Conservation (phyloP, 495 filamentous ascomycete species). For the Hypoxylon cercidicola region DNA sequence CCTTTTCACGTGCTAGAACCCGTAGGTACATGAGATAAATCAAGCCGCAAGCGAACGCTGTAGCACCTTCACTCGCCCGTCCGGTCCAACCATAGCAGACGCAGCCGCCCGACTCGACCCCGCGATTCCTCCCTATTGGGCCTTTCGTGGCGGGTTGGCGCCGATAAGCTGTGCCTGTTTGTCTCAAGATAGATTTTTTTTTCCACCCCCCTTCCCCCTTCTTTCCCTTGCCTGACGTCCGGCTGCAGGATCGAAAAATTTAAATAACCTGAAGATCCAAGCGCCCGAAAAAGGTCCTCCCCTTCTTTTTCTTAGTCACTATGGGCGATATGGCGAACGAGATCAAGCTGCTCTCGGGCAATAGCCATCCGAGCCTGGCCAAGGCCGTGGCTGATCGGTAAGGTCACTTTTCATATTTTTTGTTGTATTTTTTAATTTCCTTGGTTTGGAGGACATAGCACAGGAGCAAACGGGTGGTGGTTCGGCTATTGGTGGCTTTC, state of each 20-base stretch:
- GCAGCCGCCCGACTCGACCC: slow-evolving; percentile 27
- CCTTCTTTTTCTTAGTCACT: slow-evolving; percentile 26
- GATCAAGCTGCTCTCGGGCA: slow-evolving; percentile 95
- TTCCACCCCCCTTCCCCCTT: neutral
- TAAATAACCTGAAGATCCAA: slow-evolving; percentile 26
- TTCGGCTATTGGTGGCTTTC: slow-evolving; percentile 33
- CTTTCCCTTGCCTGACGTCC: slow-evolving; percentile 34
- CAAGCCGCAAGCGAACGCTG: slow-evolving; percentile 10
- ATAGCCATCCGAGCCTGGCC: slow-evolving; percentile 92
- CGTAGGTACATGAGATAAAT: slow-evolving; percentile 8
- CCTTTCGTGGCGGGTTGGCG: slow-evolving; percentile 11
- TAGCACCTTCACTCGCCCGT: slow-evolving; percentile 22
- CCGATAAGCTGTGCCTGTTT: slow-evolving; percentile 9
- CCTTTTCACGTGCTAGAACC: slow-evolving; percentile 29
- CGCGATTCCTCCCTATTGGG: slow-evolving; percentile 43
- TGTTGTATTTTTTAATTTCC: neutral
- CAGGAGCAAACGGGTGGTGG: slow-evolving; percentile 3
- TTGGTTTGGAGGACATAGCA: slow-evolving; percentile 2
- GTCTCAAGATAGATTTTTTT: slow-evolving; percentile 35
- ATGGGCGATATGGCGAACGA: slow-evolving; percentile 75
- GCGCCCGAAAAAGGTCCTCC: slow-evolving; percentile 11
- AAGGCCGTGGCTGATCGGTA: slow-evolving; percentile 92
- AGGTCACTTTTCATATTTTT: slow-evolving; percentile 37
- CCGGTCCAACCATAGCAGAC: slow-evolving; percentile 30
- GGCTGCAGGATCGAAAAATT: slow-evolving; percentile 35